These are phyloP conservation scores for Paraphoma sp. DNA, from an alignment of 2,329 filamentous ascomycete genomes.

Conservation along the genomic window DNA sequence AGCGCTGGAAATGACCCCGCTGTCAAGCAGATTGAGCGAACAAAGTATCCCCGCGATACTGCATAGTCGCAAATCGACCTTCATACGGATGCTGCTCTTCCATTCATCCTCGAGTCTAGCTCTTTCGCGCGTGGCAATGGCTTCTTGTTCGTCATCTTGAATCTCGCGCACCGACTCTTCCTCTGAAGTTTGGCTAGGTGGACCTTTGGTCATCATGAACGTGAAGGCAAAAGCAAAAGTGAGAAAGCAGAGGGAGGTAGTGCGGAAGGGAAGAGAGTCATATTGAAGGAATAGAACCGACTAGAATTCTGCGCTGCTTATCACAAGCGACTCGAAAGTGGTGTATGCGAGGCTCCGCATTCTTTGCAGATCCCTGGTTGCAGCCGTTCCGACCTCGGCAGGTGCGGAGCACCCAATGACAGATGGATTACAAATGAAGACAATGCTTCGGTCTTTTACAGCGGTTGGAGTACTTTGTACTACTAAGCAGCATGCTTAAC, in stretches of 20 bases:
- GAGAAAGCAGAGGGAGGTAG: neutral
- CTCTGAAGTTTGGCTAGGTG: slow-evolving; percentile 17
- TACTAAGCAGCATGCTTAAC: too few species aligned
- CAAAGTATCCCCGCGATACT: slow-evolving; percentile 75
- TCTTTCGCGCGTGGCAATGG: slow-evolving; percentile 10
- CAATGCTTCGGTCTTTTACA: neutral
- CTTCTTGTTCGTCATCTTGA: slow-evolving; percentile 13
- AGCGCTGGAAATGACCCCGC: slow-evolving; percentile 72
- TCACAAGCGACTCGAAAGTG: slow-evolving; percentile 10
- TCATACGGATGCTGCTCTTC: slow-evolving; percentile 62
- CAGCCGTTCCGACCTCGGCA: slow-evolving; percentile 7
- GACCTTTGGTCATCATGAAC: slow-evolving; percentile 21
- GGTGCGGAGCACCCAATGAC: neutral
- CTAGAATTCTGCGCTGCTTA: slow-evolving; percentile 14
- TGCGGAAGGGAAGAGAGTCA: neutral
- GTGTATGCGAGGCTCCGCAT: slow-evolving; percentile 14
- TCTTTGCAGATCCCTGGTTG: slow-evolving; percentile 8
- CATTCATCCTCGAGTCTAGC: slow-evolving; percentile 33
- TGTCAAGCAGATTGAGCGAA: slow-evolving; percentile 72
- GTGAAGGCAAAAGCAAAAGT: slow-evolving; percentile 1
- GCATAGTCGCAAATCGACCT: slow-evolving; percentile 72
- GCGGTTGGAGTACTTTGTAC: neutral
- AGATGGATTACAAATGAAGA: neutral
- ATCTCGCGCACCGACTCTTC: slow-evolving; percentile 23
- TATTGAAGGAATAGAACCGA: slow-evolving; percentile 9